Evolutionary conservation across 768 basidiomycete species (phyloP), one percentile per base, ranked within the genome.

Genomic region (Termitomyces sp.): DNA sequence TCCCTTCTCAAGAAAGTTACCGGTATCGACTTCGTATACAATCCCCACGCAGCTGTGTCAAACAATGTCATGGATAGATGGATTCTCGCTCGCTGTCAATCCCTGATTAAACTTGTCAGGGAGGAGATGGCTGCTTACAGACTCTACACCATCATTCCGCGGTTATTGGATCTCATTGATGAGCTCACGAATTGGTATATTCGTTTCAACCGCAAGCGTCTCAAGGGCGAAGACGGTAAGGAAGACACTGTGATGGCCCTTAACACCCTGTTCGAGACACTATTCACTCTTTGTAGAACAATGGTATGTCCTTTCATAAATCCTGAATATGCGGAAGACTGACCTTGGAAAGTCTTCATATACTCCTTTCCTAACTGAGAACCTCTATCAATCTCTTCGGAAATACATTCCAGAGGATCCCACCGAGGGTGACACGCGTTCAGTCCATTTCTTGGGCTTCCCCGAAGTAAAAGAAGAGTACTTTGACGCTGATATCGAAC

Each of bases 131-230:
- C 90, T 13, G 93, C 95, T 18, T 99, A 99, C 75, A 84, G 95
- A 63, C 83, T 99, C 14, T 98, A 98, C 75, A 98, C 94, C 63
- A 91, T 99, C 77, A 93, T 98, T 62, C 95, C 95, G n/a, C 86
- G 93, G 36, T 79, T 98, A 44, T 79, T 98, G 59, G 89, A 91
- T 63, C 86, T 99, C 59, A 83, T 99, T 33, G 93, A 96, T 64
- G 97, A 98, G 72, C 80, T 98, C 60, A 99, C 97, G 23, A 99
- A 99, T 71, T 98, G 95, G 95, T 99, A 99, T 75, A 98, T 99
- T 70, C 93, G 97, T 50, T 98, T 98, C 79, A 99, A 99, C 75
- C 87, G 97, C 47, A 89, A 88, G 64, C 84, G 97, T 16, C 77
- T 99, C 61, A 99, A 99, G 80, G 97, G 97, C 48, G 92, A 96